phyloP scores from a whole-genome alignment of 768 basidiomycete species.

The Floccularia luteovirens region DNA sequence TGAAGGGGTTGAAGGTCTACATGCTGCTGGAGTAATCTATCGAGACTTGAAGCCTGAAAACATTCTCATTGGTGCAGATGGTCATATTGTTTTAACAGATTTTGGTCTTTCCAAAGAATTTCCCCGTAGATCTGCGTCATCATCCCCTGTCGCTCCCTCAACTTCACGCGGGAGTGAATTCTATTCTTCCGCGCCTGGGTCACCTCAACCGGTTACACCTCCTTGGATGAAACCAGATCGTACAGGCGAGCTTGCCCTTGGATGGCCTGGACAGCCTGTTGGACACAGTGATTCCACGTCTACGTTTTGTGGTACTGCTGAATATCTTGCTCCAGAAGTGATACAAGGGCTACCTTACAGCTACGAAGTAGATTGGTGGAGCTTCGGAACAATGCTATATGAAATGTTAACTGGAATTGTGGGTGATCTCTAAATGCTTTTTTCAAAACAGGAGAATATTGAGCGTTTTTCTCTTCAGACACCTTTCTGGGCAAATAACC shows the following conservation, averaged over 20 bases:
- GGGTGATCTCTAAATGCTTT: constrained; percentile 30
- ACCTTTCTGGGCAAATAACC: constrained; percentile 88
- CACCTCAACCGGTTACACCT: constrained; percentile 41
- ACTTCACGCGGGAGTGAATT: constrained; percentile 42
- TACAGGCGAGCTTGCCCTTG: constrained; percentile 40
- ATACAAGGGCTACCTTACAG: constrained; percentile 86
- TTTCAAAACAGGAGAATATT: constrained; percentile 6
- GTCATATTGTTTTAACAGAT: constrained; percentile 95
- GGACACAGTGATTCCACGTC: constrained; percentile 59
- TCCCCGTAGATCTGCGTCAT: constrained; percentile 42
- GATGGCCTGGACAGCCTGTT: constrained; percentile 49
- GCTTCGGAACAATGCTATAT: constrained; percentile 94
- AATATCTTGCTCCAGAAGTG: constrained; percentile 95
- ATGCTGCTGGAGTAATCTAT: constrained; percentile 92
- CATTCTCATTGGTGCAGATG: constrained; percentile 88
- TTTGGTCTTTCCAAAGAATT: constrained; percentile 95
- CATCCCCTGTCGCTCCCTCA: constrained; percentile 52
- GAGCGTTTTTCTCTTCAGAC: constrained; percentile 42
- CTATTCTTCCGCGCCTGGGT: constrained; percentile 41
- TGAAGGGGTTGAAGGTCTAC: constrained; percentile 92
- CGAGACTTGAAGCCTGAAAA: constrained; percentile 97
- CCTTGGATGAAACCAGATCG: constrained; percentile 74
- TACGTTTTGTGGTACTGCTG: constrained; percentile 94
- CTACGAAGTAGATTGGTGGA: constrained; percentile 98
- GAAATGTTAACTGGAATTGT: constrained; percentile 97